Base-by-base conservation (phyloP, 441 rosid species). In the Populus hybrid region DNA sequence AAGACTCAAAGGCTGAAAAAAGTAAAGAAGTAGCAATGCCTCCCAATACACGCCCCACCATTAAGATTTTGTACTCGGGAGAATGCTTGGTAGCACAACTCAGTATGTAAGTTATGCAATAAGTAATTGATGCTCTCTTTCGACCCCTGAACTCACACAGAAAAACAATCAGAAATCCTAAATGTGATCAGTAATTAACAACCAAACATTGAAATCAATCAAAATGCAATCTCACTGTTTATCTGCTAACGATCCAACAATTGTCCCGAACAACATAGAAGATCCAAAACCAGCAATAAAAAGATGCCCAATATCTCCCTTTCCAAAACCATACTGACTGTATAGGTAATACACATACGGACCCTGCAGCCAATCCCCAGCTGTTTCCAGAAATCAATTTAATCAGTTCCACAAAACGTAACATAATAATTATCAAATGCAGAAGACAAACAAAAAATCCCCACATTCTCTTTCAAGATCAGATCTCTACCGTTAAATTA, bases 341-440 rank as follows among this genome's bases (percentile, higher is more conserved):
- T 94, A 95, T 12, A 95, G 92, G 82, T 87, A 95, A 86, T 94
- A 95, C 38, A 95, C 98, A 79, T 94, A 95, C 16, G 99, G 99
- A 79, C 99, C 99, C 91, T 95, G 99, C 89, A 92, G 83, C 98
- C 99, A 95, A 78, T 95, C 99, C 78, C 99, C 98, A 77, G 97
- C 98, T 95, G 85, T 79, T 74, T 77, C 85, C 89, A 77, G 23
- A 64, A 59, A 78, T 42, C 73, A 64, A 69, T 26, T 76, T 50
- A 78, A 69, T 68, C 31, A 77, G 70, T 73, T 50, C 71, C 33
- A 40, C 29, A 29, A 56, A 42, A 42, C 23, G 10, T 9, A 66
- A n/a, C 20, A 3, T 14, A 66, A 42, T 65, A 1, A 11, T 21
- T 50, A 12, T 59, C 42, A n/a, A 9, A 3, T 68, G 16, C 14